Conservation (phyloP, 805 yeast genomes). For the Jamesozyma jinghongensis region DNA sequence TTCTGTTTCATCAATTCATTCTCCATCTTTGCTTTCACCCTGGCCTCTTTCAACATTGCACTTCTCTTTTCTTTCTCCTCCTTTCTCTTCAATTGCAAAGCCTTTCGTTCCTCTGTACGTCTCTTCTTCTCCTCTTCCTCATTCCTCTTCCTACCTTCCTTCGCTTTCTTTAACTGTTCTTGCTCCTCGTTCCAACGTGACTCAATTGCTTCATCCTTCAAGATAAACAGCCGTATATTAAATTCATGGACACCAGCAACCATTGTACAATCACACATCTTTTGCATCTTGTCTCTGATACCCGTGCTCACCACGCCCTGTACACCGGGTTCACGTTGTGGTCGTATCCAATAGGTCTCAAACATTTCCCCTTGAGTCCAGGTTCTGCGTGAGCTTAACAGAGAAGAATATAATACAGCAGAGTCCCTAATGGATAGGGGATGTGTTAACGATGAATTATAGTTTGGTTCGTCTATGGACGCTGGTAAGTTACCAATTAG, state of each 20-base stretch:
- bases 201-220: constrained; percentile 69
- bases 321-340: constrained; percentile 15
- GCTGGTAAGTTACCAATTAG: constrained; percentile 60
- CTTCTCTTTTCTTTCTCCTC: constrained; percentile 18
- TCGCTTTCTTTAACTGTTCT: constrained; percentile 29
- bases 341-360: constrained; percentile 71
- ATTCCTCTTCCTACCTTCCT: constrained; percentile 30
- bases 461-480: constrained; percentile 46
- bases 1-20: constrained; percentile 12
- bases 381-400: constrained; percentile 62
- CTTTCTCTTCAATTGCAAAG: constrained; percentile 17
- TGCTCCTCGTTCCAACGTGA: constrained; percentile 37
- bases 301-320: neutral
- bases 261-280: constrained; percentile 67
- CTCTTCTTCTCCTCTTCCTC: constrained; percentile 28
- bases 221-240: constrained; percentile 68
- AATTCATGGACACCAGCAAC: constrained; percentile 77
- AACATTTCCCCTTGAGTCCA: constrained; percentile 64
- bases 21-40: constrained; percentile 18
- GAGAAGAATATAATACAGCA: constrained; percentile 60
- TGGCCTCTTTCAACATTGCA: constrained; percentile 14
- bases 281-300: constrained; percentile 74
- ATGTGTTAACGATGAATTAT: constrained; percentile 46
- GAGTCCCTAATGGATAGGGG: constrained; percentile 67
- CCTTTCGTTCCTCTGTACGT: constrained; percentile 22